Percentiles rank a stretch among this genome's conserved stretches.
Evolutionary conservation across 208 protist genomes (phyloP).

Genomic region (Leishmania braziliensis): DNA sequence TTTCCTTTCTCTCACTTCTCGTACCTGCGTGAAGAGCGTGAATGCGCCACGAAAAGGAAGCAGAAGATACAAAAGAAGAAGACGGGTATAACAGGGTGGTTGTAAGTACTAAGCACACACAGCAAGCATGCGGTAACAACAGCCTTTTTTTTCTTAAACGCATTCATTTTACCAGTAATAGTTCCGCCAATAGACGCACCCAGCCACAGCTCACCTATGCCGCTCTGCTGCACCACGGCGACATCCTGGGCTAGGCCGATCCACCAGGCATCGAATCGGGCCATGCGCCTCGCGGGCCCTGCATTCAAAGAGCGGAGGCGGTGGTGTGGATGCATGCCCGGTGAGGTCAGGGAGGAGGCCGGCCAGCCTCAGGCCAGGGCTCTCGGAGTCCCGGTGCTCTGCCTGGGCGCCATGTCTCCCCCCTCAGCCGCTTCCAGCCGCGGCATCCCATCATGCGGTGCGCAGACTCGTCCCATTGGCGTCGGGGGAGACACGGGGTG

Average conservation of each 20-base stretch:
- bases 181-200: too few species aligned
- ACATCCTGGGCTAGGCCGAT: not conserved
- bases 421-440: too few species aligned
- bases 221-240: not conserved
- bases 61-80: not conserved
- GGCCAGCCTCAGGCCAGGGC: not conserved
- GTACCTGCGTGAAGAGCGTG: not conserved
- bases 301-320: not conserved
- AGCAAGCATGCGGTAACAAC: not conserved
- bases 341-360: not conserved
- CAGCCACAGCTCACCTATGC: not conserved
- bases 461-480: too few species aligned
- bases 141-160: not conserved
- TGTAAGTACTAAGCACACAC: not conserved
- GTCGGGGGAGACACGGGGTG: not conserved
- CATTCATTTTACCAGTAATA: not conserved
- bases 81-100: not conserved
- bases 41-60: not conserved
- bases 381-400: too few species aligned
- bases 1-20: not conserved
- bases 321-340: not conserved
- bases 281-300: not conserved
- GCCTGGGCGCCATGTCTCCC: too few species aligned
- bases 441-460: too few species aligned
- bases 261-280: not conserved